Evolutionary conservation across 2,329 filamentous ascomycete species (phyloP), one percentile per base, ranked within the genome.

Genomic region (Juglanconis sp.): DNA sequence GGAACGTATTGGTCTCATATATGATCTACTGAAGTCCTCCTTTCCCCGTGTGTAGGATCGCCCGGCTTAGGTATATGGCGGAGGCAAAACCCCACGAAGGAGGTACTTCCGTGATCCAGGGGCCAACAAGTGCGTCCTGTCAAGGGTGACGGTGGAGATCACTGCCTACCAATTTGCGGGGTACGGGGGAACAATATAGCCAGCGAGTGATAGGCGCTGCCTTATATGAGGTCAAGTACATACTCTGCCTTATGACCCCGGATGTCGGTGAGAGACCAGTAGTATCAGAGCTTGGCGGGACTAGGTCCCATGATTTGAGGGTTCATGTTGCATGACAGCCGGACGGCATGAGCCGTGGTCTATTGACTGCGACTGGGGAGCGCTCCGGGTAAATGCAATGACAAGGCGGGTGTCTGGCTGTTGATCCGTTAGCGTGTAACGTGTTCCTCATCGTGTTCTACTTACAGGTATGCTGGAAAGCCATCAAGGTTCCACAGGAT

Each of bases 341-440:
- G 36, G 17, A 24, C 17, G 17, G 17, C 17, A 24, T 24, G 2
- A 24, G 38, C 38, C 38, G 38, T 42, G 5, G 35, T 38, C 35
- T 38, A 24, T 24, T 24, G 17, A 24, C 17, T 24, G 17, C 17
- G 17, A 24, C 17, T 24, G 17, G 7, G 10, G 38, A 42, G 38
- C 34, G 50, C 40, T 51, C 47, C 55, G 55, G 55, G 35, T 57
- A 57, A 57, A 57, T 57, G 30, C 55, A 6, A 57, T 36, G 46
- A 50, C 55, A 57, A 57, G 55, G 34, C 55, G 55, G 55, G 31
- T 57, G 38, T 6, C 9, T 42, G 38, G 10, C n/a, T 42, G 10
- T 42, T 42, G 38, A 15, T 42, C 38, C 38, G 38, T 42, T 42
- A 42, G 38, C 38, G 38, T 42, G 5, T 7, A 38, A 38, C 36